phyloP scores from a whole-genome alignment of 2,329 filamentous ascomycete species.

The Eutypa lata region DNA sequence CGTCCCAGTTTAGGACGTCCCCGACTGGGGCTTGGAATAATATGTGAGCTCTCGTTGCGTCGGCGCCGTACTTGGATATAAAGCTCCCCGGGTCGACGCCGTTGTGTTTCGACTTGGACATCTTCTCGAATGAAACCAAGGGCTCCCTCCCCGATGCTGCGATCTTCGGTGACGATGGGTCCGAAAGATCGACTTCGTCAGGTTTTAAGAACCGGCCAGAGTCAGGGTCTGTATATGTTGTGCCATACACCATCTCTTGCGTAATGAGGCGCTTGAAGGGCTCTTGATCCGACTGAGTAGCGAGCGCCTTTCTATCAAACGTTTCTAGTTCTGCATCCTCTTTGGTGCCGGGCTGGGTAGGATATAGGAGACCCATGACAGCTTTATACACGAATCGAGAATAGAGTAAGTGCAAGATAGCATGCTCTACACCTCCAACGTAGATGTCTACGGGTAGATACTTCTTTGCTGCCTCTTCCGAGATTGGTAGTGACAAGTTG shows the following conservation, averaged over 20 bases:
- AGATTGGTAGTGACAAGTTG: constrained; percentile 61
- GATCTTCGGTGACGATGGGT: constrained; percentile 57
- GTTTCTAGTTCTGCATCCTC: background rate
- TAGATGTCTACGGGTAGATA: constrained; percentile 81
- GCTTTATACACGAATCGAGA: constrained; percentile 90
- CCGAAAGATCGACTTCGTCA: constrained; percentile 65
- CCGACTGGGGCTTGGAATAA: constrained; percentile 83
- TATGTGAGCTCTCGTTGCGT: constrained; percentile 81
- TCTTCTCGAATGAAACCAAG: constrained; percentile 75
- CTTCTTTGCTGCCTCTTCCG: constrained; percentile 50
- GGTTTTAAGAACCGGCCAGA: constrained; percentile 76
- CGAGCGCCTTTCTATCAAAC: constrained; percentile 13
- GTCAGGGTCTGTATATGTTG: constrained; percentile 71
- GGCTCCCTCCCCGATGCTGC: constrained; percentile 56
- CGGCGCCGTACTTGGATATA: constrained; percentile 73
- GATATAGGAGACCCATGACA: constrained; percentile 56
- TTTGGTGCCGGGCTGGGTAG: constrained; percentile 28
- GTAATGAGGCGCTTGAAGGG: constrained; percentile 81
- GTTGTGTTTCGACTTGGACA: constrained; percentile 94
- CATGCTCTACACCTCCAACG: constrained; percentile 85
- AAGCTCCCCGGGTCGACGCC: constrained; percentile 77
- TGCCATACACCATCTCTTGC: constrained; percentile 91
- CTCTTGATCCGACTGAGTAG: constrained; percentile 44
- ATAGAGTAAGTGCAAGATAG: constrained; percentile 85
- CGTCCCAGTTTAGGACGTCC: constrained; percentile 86